Base-by-base conservation (phyloP, 2,329 filamentous ascomycete species). In the Pseudonectria foliicola region DNA sequence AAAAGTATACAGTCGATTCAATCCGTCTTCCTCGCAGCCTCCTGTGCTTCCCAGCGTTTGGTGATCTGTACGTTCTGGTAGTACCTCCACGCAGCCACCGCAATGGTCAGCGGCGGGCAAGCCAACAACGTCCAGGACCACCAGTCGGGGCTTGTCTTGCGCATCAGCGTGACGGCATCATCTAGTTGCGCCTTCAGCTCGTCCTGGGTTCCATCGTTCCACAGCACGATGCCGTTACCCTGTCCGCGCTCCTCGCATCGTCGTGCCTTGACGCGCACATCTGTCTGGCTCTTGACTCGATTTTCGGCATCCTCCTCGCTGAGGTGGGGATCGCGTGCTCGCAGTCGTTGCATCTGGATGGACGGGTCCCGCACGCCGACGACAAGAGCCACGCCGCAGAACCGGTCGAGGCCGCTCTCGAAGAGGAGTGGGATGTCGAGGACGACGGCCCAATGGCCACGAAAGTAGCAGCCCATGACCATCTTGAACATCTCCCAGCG, bases 391-490 rank as follows among this genome's bases (percentile, higher is more conserved):
- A 79, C 80, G 4, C 88, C 88, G 55, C 89, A 95, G 46, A 94
- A 76, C 27, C 78, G 68, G 60, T 98, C 92, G 61, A 95, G 80
- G 3, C 80, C 78, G 49, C 79, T 82, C 68, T 98, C 92, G 51
- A 95, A 95, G 27, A 98, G 71, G 35, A 98, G 67, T 33, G 92
- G 92, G 7, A 98, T 81, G 56, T 98, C 92, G 12, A 96, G 70
- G 25, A 98, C 82, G 4, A 95, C 87, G 0, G 88, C 89, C 87
- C 90, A 92, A 55, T 79, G 59, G 0, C 92, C 90, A 2, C 63
- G 63, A 11, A 92, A 36, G 54, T 95, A 95, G 48, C 76, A 77
- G 41, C 69, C 67, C n/a, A 87, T 54, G 37, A 96, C 74, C 31
- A 74, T 69, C 50, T 72, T 77, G 60, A 87, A 86, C 73, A 95